Evolutionary conservation across 331 rosid species (phyloP).

Genomic region (Acacia concinna): DNA sequence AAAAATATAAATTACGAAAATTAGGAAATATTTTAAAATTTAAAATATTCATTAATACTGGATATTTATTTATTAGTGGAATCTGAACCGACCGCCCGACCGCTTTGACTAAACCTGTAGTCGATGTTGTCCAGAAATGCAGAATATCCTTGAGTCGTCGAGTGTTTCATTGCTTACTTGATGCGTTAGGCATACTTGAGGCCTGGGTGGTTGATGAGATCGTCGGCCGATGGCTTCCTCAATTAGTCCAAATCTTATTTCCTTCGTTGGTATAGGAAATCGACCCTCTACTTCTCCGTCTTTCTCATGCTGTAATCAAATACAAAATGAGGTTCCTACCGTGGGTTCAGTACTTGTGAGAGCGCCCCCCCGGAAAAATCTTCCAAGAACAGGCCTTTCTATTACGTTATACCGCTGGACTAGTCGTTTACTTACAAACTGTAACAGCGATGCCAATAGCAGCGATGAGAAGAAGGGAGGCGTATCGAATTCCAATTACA

Average conservation of each 20-base stretch:
- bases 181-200: not conserved
- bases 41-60: no score
- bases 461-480: slow-evolving; percentile 49
- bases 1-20: no score
- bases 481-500: slow-evolving; percentile 75
- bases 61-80: no score
- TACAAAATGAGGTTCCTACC: not conserved
- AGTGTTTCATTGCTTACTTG: not conserved
- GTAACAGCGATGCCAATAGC: slow-evolving; percentile 28
- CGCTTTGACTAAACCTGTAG: no score
- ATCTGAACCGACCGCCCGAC: no score
- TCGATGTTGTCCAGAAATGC: no score
- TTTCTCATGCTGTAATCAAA: slow-evolving; percentile 7
- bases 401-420: slow-evolving; percentile 44
- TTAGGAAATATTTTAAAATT: no score
- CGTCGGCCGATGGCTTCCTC: slow-evolving; percentile 33
- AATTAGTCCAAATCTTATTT: slow-evolving; percentile 3
- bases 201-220: slow-evolving; percentile 31
- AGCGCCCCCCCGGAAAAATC: not conserved
- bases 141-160: not conserved
- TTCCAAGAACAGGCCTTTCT: slow-evolving; percentile 21
- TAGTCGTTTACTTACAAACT: no score
- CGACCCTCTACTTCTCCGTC: slow-evolving; percentile 4
- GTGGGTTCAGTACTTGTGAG: not conserved
- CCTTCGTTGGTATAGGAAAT: slow-evolving; percentile 2